phyloP scores from a whole-genome alignment of 257 asterid species.

The Solanum ossicruentum region DNA sequence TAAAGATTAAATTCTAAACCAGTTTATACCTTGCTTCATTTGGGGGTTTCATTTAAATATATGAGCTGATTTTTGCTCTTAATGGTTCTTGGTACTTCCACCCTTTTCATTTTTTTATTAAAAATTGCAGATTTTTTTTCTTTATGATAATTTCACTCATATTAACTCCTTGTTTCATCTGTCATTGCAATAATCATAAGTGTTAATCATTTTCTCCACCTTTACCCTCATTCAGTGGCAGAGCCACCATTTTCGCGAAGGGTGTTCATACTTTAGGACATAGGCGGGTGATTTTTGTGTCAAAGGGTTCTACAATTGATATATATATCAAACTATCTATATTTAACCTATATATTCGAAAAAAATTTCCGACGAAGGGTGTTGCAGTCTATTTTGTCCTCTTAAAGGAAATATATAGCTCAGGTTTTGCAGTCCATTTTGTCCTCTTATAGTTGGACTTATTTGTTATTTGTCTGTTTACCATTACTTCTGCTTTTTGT shows the following conservation, averaged over 20 bases:
- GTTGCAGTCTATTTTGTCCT: too few relatives aligned
- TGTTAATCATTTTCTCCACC: not conserved
- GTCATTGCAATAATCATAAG: not conserved
- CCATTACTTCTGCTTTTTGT: not conserved
- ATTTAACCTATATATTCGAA: too few relatives aligned
- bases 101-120: not conserved
- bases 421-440: not conserved
- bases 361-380: too few relatives aligned
- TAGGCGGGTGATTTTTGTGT: too few relatives aligned
- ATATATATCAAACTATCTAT: too few relatives aligned
- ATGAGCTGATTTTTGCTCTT: slow-evolving; percentile 9
- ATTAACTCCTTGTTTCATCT: not conserved
- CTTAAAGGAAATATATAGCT: not conserved
- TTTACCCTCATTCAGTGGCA: too few relatives aligned
- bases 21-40: not conserved
- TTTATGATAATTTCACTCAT: not conserved
- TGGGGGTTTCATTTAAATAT: not conserved
- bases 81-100: slow-evolving; percentile 39
- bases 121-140: not conserved
- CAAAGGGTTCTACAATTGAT: too few relatives aligned
- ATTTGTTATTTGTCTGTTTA: not conserved
- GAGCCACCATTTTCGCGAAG: too few relatives aligned
- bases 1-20: not conserved
- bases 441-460: not conserved
- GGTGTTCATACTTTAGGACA: too few relatives aligned